Percentiles rank a stretch among this genome's conserved stretches.
These are phyloP conservation scores for Neurospora sp. DNA, from an alignment of 495 filamentous ascomycete species.

Conservation along the genomic window DNA sequence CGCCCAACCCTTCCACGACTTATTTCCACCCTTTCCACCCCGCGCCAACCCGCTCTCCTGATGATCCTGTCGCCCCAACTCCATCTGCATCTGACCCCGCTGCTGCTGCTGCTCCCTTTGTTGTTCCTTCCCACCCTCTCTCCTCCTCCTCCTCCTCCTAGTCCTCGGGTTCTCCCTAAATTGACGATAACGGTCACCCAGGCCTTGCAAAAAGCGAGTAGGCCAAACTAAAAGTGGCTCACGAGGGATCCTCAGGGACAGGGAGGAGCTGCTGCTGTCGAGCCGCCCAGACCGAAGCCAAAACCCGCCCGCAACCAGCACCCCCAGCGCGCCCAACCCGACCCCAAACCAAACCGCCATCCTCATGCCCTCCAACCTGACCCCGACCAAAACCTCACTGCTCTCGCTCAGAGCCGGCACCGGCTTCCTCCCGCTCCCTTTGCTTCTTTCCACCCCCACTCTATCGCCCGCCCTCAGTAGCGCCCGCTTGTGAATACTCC, in stretches of 20 bases:
- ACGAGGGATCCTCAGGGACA: too few relatives aligned
- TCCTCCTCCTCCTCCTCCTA: background rate
- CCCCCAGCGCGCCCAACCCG: conserved; percentile 37
- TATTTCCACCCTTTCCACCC: background rate
- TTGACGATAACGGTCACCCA: too few relatives aligned
- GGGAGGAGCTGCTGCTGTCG: too few relatives aligned
- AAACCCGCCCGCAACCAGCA: conserved; percentile 17
- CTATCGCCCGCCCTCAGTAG: background rate
- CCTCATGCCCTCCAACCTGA: conserved; percentile 41
- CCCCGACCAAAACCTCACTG: conserved; percentile 2
- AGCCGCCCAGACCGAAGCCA: background rate
- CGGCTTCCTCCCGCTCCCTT: background rate
- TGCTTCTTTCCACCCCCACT: background rate
- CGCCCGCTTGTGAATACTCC: conserved; percentile 24
- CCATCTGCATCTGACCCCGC: background rate
- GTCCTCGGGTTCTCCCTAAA: too few relatives aligned
- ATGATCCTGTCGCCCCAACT: background rate
- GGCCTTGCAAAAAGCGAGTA: too few relatives aligned
- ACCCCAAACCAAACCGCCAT: conserved; percentile 48
- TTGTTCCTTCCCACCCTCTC: background rate
- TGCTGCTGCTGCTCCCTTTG: background rate
- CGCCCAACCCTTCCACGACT: background rate
- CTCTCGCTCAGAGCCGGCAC: background rate
- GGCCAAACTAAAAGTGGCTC: too few relatives aligned
- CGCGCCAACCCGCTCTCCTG: background rate